A percentile compares a stretch with the other conserved stretches of the same genome.
Evolutionary conservation across 73 alveolate genomes (phyloP).

Genomic region (Symbiodinium pilosum): DNA sequence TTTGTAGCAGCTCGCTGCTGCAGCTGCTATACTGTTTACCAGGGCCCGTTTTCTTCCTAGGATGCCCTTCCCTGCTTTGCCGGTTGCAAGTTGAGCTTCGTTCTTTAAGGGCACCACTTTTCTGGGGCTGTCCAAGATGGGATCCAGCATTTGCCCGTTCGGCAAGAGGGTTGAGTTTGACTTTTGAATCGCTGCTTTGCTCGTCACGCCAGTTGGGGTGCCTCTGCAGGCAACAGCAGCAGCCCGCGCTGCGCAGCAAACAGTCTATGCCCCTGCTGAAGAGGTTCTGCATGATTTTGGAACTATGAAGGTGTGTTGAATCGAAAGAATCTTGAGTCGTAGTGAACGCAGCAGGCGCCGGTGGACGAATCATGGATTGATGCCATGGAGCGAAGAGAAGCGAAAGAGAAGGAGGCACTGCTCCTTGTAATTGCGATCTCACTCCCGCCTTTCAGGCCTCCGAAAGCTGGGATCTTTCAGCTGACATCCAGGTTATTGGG

Average conservation of each 20-base stretch:
- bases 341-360: background rate
- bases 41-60: background rate
- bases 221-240: constrained; percentile 14
- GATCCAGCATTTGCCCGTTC: too few species aligned
- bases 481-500: too few species aligned
- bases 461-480: too few species aligned
- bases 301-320: too few species aligned
- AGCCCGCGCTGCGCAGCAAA: background rate
- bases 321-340: background rate
- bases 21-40: background rate
- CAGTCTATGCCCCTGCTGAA: background rate
- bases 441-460: too few species aligned
- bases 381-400: constrained; percentile 66
- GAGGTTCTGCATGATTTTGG: too few species aligned
- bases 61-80: background rate
- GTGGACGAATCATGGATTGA: constrained; percentile 85
- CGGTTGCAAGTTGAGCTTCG: background rate
- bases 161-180: too few species aligned
- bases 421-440: too few species aligned
- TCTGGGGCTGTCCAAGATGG: background rate
- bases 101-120: background rate
- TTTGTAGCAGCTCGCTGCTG: background rate
- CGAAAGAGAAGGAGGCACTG: constrained; percentile 71
- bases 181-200: too few species aligned
- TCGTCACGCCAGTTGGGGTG: too few species aligned